Conservation (phyloP, 306 rosid genomes). For the Sechiopsis laciniata region DNA sequence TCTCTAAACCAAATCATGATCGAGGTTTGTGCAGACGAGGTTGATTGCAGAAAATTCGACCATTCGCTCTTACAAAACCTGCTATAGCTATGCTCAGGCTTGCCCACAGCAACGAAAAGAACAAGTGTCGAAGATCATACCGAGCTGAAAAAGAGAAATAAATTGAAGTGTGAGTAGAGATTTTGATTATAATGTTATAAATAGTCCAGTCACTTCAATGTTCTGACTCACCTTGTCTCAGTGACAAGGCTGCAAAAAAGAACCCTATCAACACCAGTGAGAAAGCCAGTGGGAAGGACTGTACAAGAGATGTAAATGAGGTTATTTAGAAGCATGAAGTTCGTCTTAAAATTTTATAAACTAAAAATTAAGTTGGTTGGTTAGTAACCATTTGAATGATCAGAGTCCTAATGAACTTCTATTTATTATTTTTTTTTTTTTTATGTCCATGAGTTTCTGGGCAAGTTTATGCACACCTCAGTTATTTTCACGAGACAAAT, state of each 20-base stretch:
- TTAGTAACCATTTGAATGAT: background rate
- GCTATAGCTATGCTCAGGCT: conserved; percentile 66
- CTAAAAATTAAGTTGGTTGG: background rate
- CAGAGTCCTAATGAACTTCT: background rate
- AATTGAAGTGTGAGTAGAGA: background rate
- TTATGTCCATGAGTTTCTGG: too few relatives aligned
- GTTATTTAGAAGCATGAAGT: conserved; percentile 12
- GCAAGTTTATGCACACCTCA: too few relatives aligned
- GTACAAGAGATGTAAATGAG: conserved; percentile 30
- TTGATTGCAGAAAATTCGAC: conserved; percentile 84
- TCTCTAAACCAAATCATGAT: conserved; percentile 27
- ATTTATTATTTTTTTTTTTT: too few relatives aligned
- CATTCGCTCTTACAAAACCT: conserved; percentile 78
- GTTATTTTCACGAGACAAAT: too few relatives aligned
- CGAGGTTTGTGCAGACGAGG: conserved; percentile 77
- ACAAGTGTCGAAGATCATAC: conserved; percentile 67
- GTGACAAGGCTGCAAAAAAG: conserved; percentile 67
- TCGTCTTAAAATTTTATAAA: conserved; percentile 1
- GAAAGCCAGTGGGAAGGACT: conserved; percentile 85
- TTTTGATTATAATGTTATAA: background rate
- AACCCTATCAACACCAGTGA: conserved; percentile 66
- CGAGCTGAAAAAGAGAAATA: conserved; percentile 44
- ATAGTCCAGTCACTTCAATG: background rate
- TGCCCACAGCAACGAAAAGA: conserved; percentile 85
- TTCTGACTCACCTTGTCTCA: conserved; percentile 68